Evolutionary conservation across 2,329 filamentous ascomycete species (phyloP), one percentile per base, ranked within the genome.

Genomic region (Chrysoporthe deuterocubensis): DNA sequence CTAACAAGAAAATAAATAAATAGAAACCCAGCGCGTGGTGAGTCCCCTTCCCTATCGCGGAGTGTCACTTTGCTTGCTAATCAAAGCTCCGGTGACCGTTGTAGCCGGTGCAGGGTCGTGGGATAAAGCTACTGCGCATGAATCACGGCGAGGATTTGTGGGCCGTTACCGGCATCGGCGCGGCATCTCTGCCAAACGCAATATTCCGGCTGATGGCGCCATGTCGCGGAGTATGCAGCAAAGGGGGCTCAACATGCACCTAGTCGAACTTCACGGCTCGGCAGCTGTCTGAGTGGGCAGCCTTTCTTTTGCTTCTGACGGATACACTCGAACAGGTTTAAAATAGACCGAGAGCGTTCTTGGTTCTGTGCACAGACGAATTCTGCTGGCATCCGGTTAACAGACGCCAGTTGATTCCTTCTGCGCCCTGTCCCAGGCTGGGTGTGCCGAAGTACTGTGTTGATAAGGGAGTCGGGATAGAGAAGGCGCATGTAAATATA

Each of bases 81-180:
- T 57, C 54, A 57, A 37, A 54, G 50, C 50, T 32, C 26, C 50
- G 50, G 50, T 54, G 21, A 9, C 13, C 26, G 50, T 21, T 50
- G 48, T 52, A 52, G n/a, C 48, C 48, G 48, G 21, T 52, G 48
- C 48, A n/a, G 26, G 48, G 21, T 21, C 26, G 26, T 26, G 26
- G 26, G 26, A 26, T 26, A 26, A 26, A 26, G 26, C 50, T 54
- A 2, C 14, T 54, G 26, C 21, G 21, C 13, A 54, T 54, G 50
- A 54, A 54, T 34, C 50, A 32, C 50, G 50, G 50, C 50, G 21
- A 63, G 14, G 18, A 56, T 32, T 43, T 7, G 21, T 18, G 37
- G 37, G n/a, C 14, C 21, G 8, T 64, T 64, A 48, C 62, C 62
- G 62, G 62, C 62, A 64, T 64, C 62, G 62, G 62, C 62, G 46